Conservation (phyloP, 495 filamentous ascomycete genomes). For the Acidiella bohemica region DNA sequence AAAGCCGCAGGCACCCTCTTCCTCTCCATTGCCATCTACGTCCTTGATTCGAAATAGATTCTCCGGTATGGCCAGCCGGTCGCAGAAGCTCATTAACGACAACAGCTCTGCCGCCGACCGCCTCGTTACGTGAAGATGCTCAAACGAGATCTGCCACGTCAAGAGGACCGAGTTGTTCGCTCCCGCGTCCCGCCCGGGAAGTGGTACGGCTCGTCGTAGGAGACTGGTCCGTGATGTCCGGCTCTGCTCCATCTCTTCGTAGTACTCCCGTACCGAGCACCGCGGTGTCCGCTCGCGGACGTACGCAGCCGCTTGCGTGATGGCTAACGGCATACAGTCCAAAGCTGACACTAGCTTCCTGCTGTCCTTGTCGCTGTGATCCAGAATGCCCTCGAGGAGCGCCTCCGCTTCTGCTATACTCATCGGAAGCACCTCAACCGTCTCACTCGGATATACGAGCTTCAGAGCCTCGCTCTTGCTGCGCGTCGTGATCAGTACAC, state of each 20-base stretch:
- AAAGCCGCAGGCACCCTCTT: slow-evolving; percentile 24
- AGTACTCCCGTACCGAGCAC: slow-evolving; percentile 9
- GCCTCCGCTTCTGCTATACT: no score
- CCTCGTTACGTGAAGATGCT: slow-evolving; percentile 5
- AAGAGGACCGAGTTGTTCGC: no score
- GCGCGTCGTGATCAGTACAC: no score
- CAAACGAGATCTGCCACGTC: no score
- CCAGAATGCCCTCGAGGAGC: no score
- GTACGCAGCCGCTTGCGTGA: slow-evolving; percentile 14
- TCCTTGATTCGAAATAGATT: slow-evolving; percentile 10
- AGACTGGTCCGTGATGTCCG: slow-evolving; percentile 1
- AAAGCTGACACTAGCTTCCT: slow-evolving; percentile 2
- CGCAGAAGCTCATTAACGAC: no score
- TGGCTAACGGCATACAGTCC: slow-evolving; percentile 12
- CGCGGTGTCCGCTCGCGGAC: slow-evolving; percentile 5
- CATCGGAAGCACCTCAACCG: not conserved
- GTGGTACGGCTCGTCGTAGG: not conserved
- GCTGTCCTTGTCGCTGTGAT: no score
- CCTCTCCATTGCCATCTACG: not conserved
- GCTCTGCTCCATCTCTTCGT: slow-evolving; percentile 5
- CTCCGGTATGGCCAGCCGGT: no score
- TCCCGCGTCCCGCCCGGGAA: slow-evolving; percentile 9
- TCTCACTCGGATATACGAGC: not conserved
- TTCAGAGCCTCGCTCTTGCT: not conserved
- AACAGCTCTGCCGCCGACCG: slow-evolving; percentile 11